Base-by-base conservation (phyloP, 139 green algal species). In the Diplosphaera chodatii region DNA sequence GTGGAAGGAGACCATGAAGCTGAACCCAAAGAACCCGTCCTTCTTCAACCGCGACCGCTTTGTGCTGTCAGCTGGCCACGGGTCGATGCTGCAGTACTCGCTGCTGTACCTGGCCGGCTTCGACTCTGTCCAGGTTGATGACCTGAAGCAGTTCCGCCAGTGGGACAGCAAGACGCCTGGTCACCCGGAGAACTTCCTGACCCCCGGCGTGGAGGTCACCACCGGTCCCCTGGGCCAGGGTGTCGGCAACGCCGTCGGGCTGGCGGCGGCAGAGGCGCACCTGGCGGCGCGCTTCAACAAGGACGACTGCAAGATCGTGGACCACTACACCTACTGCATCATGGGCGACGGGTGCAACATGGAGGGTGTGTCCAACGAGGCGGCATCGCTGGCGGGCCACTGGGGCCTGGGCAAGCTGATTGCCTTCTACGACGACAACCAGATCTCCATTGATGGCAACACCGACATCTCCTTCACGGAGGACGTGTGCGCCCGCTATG, bases 261-360 rank as follows among this genome's bases (percentile, higher is more conserved):
- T 99, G 65, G 95, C 95, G 30, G 78, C 89, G 33, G 89, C 92
- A 64, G 95, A 99, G 86, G 89, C 90, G 41, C 90, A 98, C 82
- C 82, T 99, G 71, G 95, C 93, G 31, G 92, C 90, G 4, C 91
- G 93, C 78, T 99, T 97, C 93, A 99, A 99, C 94, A 97, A 97
- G 91, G 94, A 92, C 72, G 74, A 71, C 41, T 78, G 80, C 40
- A 80, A 77, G 22, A 74, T 98, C n/a, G 86, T 99, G 0, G 94
- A 99, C 88, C 93, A 99, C 87, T 98, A 98, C 93, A 99, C 95
- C 82, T 99, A 98, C 90, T 91, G 84, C 79, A 97, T 98, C 83
- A 86, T 98, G 83, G 94, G 94, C 63, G 95, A 99, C 71, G 95
- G 95, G 48, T 98, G 94, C 88, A 97, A 94, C 85, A 98, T 98